phyloP scores from a whole-genome alignment of 805 yeast genomes.

The Monosporozyma servazzii region DNA sequence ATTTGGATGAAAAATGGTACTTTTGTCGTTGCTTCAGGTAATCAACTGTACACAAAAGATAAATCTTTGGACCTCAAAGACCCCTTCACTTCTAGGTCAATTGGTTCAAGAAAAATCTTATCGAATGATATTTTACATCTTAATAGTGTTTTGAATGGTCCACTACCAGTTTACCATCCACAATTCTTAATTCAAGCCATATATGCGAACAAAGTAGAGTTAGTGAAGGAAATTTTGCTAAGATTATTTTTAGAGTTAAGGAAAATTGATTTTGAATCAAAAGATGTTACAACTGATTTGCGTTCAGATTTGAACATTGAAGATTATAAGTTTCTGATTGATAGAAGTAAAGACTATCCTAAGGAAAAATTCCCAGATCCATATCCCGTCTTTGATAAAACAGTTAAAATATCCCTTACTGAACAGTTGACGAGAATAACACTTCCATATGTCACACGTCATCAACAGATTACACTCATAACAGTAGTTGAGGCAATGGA shows the following conservation, averaged over 20 bases:
- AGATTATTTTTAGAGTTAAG: slow-evolving; percentile 46
- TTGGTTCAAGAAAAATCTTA: slow-evolving; percentile 51
- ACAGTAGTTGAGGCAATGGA: slow-evolving; percentile 58
- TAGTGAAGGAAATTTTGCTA: slow-evolving; percentile 50
- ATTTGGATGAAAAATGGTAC: slow-evolving; percentile 76
- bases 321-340: slow-evolving; percentile 18
- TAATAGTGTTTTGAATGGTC: slow-evolving; percentile 76
- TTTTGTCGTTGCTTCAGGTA: slow-evolving; percentile 79
- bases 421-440: slow-evolving; percentile 56
- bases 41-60: slow-evolving; percentile 79
- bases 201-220: slow-evolving; percentile 46
- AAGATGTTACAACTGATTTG: slow-evolving; percentile 22
- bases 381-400: slow-evolving; percentile 33
- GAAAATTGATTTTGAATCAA: slow-evolving; percentile 38
- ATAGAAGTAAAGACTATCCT: slow-evolving; percentile 19
- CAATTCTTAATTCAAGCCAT: slow-evolving; percentile 72
- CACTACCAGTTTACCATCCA: slow-evolving; percentile 84
- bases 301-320: slow-evolving; percentile 29
- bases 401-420: slow-evolving; percentile 40
- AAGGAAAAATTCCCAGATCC: slow-evolving; percentile 30
- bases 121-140: slow-evolving; percentile 53
- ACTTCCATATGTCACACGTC: slow-evolving; percentile 76
- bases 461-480: slow-evolving; percentile 78
- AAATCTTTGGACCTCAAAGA: slow-evolving; percentile 51
- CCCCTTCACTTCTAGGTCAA: slow-evolving; percentile 41